Evolutionary conservation across 345 rosid genomes (phyloP).

Genomic region (Eucalyptus virginea): DNA sequence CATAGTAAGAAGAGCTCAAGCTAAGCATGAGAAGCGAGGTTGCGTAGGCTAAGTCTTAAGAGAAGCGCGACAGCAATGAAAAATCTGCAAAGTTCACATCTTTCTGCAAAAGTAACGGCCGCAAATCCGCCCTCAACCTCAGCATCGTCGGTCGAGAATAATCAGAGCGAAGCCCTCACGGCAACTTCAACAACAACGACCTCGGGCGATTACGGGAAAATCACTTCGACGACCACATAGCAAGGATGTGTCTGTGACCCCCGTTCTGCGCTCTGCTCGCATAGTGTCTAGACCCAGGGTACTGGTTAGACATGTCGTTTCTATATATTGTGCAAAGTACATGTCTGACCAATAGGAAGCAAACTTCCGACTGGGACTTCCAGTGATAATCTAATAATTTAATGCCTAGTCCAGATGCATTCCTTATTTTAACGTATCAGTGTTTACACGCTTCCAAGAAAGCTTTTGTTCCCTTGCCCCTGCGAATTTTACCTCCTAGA

Average conservation of each 20-base stretch:
- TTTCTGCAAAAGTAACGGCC: background rate
- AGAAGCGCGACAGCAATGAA: background rate
- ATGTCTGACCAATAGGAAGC: too few species aligned
- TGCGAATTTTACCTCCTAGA: too few species aligned
- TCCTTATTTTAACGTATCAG: too few species aligned
- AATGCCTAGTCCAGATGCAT: accelerated
- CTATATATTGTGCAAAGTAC: too few species aligned
- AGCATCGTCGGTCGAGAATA: background rate
- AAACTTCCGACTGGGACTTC: too few species aligned
- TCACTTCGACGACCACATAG: background rate
- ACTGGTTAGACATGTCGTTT: too few species aligned
- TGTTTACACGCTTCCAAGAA: too few species aligned
- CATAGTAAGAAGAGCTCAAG: background rate
- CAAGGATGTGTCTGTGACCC: background rate
- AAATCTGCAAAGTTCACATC: background rate
- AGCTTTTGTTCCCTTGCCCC: too few species aligned
- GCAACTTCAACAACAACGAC: background rate
- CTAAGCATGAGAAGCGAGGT: background rate
- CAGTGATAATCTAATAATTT: too few species aligned
- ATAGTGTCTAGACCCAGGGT: too few species aligned
- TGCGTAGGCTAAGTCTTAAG: background rate
- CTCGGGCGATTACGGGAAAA: background rate
- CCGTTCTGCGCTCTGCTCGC: too few species aligned
- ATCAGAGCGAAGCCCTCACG: background rate
- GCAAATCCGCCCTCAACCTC: background rate